Evolutionary conservation across 2,329 filamentous ascomycete species (phyloP).

Genomic region (Emergomyces africanus): DNA sequence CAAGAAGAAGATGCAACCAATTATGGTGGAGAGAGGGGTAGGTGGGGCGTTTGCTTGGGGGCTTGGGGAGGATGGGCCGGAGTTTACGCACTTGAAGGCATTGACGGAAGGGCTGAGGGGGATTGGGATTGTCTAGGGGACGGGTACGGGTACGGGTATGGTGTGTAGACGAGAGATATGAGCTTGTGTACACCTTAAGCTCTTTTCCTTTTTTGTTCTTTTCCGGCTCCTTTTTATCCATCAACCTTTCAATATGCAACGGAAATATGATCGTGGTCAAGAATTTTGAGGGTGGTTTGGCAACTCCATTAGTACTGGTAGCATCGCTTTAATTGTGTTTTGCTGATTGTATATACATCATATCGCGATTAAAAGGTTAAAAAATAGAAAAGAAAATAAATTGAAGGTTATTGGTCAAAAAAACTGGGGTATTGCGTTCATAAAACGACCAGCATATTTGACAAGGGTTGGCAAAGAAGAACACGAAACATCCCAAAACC

Average conservation of each 20-base stretch:
- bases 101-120: neutral
- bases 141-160: too few species aligned
- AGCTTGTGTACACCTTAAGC: neutral
- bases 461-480: too few species aligned
- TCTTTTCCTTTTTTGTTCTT: neutral
- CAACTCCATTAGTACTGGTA: too few species aligned
- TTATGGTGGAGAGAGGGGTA: constrained; percentile 44
- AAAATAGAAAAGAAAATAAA: too few species aligned
- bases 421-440: neutral
- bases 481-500: neutral
- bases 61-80: constrained; percentile 50
- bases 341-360: neutral
- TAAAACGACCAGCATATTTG: neutral
- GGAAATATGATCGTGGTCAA: neutral
- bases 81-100: constrained; percentile 8
- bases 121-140: neutral
- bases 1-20: constrained; percentile 45
- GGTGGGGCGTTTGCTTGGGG: constrained; percentile 68
- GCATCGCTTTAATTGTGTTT: neutral
- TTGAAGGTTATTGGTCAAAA: too few species aligned
- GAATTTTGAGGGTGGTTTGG: too few species aligned
- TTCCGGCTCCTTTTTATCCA: neutral
- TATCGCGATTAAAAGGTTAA: neutral
- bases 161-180: neutral
- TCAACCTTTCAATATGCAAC: too few species aligned